phyloP scores from a whole-genome alignment of 202 grass and related monocot genomes.

The Elaeis oleifera region DNA sequence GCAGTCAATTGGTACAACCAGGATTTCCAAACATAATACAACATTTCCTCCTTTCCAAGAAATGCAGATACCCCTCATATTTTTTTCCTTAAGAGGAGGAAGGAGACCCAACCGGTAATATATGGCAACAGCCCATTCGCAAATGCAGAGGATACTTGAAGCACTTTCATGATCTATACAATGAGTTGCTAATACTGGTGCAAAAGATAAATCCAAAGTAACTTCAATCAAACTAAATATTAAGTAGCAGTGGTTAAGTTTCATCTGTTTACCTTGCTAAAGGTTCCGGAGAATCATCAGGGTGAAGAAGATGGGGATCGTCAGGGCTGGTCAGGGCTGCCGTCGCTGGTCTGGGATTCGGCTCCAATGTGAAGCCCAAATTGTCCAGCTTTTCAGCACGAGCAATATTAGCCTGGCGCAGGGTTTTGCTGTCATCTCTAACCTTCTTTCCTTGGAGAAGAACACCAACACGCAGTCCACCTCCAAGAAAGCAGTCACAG shows the following conservation, averaged over 20 bases:
- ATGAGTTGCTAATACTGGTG: no score
- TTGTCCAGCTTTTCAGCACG: slow-evolving; percentile 49
- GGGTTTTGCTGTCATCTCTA: slow-evolving; percentile 73
- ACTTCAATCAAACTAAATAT: no score
- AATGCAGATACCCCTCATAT: no score
- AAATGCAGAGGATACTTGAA: no score
- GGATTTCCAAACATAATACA: no score
- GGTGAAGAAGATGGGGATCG: slow-evolving; percentile 44
- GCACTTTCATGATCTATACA: no score
- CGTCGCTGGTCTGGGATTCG: slow-evolving; percentile 38
- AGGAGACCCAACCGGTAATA: no score
- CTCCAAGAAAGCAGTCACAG: slow-evolving; percentile 78
- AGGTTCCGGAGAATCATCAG: slow-evolving; percentile 54
- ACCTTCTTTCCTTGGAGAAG: slow-evolving; percentile 87
- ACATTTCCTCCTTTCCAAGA: no score
- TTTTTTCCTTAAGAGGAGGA: no score
- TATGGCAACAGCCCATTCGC: no score
- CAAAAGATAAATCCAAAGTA: no score
- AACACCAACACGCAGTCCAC: slow-evolving; percentile 65
- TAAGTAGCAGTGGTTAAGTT: not conserved
- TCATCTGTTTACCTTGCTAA: slow-evolving; percentile 55
- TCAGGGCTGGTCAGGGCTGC: slow-evolving; percentile 32
- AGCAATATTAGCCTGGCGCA: slow-evolving; percentile 64
- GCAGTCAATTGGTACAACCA: no score
- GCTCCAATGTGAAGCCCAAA: slow-evolving; percentile 82